phyloP scores from a whole-genome alignment of 2,329 filamentous ascomycete genomes.

The Colletotrichum abscissum region DNA sequence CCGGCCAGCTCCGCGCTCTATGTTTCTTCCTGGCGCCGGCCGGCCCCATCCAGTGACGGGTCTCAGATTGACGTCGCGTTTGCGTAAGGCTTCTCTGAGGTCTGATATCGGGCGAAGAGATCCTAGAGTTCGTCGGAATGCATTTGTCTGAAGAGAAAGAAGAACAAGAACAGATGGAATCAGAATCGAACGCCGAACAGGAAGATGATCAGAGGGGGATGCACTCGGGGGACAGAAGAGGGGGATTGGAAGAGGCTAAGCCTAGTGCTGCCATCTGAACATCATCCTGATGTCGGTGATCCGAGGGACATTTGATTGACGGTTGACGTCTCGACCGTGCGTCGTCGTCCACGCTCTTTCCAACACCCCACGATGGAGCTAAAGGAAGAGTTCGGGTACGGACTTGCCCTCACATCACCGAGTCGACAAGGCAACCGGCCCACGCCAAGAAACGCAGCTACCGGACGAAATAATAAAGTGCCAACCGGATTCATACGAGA shows the following conservation, averaged over 20 bases:
- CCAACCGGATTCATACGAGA: background rate
- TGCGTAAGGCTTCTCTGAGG: slow-evolving; percentile 1
- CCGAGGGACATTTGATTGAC: slow-evolving; percentile 27
- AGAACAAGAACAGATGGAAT: background rate
- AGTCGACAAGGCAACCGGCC: slow-evolving; percentile 12
- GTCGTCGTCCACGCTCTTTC: slow-evolving; percentile 4
- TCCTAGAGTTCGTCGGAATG: background rate
- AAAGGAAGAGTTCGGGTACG: slow-evolving; percentile 23
- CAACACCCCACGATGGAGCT: background rate
- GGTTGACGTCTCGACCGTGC: slow-evolving; percentile 23
- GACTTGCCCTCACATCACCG: slow-evolving; percentile 28
- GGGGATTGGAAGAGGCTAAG: background rate
- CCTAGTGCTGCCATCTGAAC: slow-evolving; percentile 27
- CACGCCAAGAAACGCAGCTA: slow-evolving; percentile 26
- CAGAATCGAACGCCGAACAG: background rate
- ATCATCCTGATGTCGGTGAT: slow-evolving; percentile 28
- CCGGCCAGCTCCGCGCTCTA: slow-evolving; percentile 4
- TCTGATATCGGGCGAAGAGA: background rate
- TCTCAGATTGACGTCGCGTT: slow-evolving; percentile 20
- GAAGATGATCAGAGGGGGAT: background rate
- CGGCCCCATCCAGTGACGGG: background rate
- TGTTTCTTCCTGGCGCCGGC: background rate
- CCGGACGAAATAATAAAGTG: slow-evolving; percentile 13
- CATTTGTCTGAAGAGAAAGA: background rate
- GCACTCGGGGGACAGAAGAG: background rate